Evolutionary conservation across 345 rosid species (phyloP).

Genomic region (Moricandia arvensis): DNA sequence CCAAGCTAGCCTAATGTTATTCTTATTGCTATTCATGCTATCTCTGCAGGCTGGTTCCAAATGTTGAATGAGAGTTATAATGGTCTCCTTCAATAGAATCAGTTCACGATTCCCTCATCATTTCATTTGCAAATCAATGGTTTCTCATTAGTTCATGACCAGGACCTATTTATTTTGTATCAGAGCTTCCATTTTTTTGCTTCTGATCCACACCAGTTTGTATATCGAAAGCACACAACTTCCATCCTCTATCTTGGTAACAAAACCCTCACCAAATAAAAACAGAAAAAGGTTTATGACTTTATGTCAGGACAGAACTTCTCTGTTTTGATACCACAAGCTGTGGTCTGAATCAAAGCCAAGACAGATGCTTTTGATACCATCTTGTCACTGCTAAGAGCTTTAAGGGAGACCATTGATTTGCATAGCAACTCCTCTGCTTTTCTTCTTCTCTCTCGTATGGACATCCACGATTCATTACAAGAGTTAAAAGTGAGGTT

Average conservation of each 20-base stretch:
- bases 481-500: too few species aligned
- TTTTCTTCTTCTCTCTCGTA: not conserved
- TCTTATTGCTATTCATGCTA: not conserved
- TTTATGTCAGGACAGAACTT: not conserved
- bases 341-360: not conserved
- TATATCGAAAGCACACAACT: too few species aligned
- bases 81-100: not conserved
- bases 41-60: not conserved
- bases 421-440: not conserved
- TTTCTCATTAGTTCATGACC: not conserved
- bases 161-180: too few species aligned
- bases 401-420: not conserved
- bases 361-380: not conserved
- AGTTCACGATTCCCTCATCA: not conserved
- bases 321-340: not conserved
- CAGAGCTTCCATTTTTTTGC: not conserved
- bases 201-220: not conserved
- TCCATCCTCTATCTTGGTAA: too few species aligned
- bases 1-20: slow-evolving; percentile 1
- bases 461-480: too few species aligned
- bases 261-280: not conserved
- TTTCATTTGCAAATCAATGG: not conserved
- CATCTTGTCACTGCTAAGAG: not conserved
- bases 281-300: not conserved
- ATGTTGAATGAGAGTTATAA: not conserved